phyloP scores from a whole-genome alignment of 305 asterid species.

The Rubia balearica region DNA sequence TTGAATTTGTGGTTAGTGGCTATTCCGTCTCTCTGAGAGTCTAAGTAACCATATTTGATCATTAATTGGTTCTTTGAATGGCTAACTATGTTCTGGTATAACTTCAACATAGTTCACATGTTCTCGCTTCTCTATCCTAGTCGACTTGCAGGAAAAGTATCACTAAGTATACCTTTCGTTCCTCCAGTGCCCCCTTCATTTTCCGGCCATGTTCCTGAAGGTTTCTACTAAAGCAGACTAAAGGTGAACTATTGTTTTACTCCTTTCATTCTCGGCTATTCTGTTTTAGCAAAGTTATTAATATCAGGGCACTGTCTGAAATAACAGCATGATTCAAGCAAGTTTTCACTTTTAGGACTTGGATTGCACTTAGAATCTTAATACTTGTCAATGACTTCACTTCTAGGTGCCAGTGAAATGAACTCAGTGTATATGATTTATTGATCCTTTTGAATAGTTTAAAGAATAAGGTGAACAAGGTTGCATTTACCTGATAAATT shows the following conservation, averaged over 20 bases:
- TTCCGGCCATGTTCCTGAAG: conserved; percentile 41
- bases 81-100: too few species aligned
- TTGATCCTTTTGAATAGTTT: neutral
- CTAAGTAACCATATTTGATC: too few species aligned
- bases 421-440: neutral
- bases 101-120: conserved; percentile 32
- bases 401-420: neutral
- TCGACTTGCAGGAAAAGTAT: conserved; percentile 43
- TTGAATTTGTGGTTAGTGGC: too few species aligned
- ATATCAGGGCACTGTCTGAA: neutral
- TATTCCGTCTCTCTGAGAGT: too few species aligned
- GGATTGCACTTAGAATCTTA: neutral
- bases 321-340: neutral
- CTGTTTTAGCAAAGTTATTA: neutral
- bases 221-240: conserved; percentile 57
- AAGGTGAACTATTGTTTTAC: neutral
- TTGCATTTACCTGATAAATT: neutral
- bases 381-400: too few species aligned
- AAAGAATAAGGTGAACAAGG: too few species aligned
- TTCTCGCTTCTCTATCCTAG: conserved; percentile 41
- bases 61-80: too few species aligned
- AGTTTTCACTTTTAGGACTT: neutral
- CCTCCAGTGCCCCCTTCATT: conserved; percentile 29
- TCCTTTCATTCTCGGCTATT: neutral
- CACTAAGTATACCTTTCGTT: conserved; percentile 47